Evolutionary conservation across 2,329 filamentous ascomycete species (phyloP).

Genomic region (Diaporthe nobilis): DNA sequence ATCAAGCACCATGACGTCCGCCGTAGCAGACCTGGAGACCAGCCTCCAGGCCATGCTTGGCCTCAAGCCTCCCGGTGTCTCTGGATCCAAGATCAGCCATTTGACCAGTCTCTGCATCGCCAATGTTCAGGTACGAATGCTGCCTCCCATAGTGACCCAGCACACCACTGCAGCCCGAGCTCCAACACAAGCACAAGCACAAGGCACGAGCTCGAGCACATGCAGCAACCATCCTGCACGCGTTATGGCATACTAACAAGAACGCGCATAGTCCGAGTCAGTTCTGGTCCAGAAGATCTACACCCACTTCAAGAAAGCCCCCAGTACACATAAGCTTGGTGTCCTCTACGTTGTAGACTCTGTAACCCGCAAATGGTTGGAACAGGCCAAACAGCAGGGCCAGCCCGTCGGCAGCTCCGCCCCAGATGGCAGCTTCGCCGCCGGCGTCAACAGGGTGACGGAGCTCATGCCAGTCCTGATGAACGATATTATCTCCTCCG

Average conservation of each 20-base stretch:
- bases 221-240: conserved; percentile 24
- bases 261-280: conserved; percentile 82
- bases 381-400: conserved; percentile 89
- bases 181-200: conserved; percentile 38
- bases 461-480: conserved; percentile 94
- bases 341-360: conserved; percentile 99
- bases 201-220: conserved; percentile 29
- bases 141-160: conserved; percentile 45
- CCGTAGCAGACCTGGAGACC: conserved; percentile 91
- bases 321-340: conserved; percentile 95
- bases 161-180: conserved; percentile 43
- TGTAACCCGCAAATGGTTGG: conserved; percentile 98
- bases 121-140: conserved; percentile 85
- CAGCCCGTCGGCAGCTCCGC: conserved; percentile 86
- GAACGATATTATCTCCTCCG: conserved; percentile 91
- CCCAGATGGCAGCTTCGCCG: conserved; percentile 92
- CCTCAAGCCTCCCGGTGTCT: conserved; percentile 94
- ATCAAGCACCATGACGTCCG: conserved; percentile 75
- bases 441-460: conserved; percentile 95
- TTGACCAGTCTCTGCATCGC: conserved; percentile 90
- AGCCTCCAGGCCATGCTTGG: conserved; percentile 92
- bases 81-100: conserved; percentile 89
- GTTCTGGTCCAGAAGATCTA: conserved; percentile 96
- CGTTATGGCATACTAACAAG: conserved; percentile 46
- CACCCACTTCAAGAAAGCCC: conserved; percentile 96